phyloP scores from a whole-genome alignment of 2,329 filamentous ascomycete species.

The Microcyclospora pomicola region DNA sequence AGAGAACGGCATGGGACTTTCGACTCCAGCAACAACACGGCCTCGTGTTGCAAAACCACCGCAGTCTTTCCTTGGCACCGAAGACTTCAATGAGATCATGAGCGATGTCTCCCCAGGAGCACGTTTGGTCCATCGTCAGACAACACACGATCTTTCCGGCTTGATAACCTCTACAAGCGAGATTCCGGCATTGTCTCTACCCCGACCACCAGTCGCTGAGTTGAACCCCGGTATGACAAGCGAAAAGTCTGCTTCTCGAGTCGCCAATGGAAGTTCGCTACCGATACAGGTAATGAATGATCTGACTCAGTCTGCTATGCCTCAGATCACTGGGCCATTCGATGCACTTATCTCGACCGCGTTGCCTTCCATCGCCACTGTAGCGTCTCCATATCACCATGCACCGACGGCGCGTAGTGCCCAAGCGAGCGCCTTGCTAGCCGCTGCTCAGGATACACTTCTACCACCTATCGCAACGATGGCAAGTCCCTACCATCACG shows the following conservation, averaged over 20 bases:
- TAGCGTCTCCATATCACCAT: not conserved
- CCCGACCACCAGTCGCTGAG: not conserved
- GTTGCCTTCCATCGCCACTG: not conserved
- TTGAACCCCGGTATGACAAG: too few species aligned
- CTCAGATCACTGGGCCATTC: not conserved
- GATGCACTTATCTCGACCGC: not conserved
- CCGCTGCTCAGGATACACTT: not conserved
- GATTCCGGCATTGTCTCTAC: not conserved
- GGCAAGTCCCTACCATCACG: conserved; percentile 1
- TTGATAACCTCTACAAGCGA: not conserved
- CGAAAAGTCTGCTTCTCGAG: too few species aligned
- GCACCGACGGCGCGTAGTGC: not conserved
- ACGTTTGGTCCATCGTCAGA: not conserved
- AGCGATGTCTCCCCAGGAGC: not conserved
- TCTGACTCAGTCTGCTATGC: not conserved
- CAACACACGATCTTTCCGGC: not conserved
- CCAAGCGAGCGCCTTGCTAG: not conserved
- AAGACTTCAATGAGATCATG: not conserved
- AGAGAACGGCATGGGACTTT: too few species aligned
- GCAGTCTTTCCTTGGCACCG: not conserved
- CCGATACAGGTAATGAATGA: not conserved
- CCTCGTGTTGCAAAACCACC: too few species aligned
- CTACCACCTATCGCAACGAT: not conserved
- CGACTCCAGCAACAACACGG: too few species aligned
- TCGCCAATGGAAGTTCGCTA: too few species aligned